Evolutionary conservation across 2,329 filamentous ascomycete genomes (phyloP), one percentile per base, ranked within the genome.

Genomic region (Sordariomycetes sp.): DNA sequence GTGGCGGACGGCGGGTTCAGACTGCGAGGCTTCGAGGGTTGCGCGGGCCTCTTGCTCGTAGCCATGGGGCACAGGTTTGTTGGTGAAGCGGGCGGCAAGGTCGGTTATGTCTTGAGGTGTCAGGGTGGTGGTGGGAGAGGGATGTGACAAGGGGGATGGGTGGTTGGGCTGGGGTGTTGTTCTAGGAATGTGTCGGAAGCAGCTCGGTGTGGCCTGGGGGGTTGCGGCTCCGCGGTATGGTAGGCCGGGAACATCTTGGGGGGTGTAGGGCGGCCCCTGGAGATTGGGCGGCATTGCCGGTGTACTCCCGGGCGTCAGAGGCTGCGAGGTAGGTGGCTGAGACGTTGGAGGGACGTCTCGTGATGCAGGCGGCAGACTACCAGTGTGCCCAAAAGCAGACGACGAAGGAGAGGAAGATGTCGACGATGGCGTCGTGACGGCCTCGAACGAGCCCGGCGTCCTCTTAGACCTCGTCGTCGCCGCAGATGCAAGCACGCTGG

Each of bases 21-120:
- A 69, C 59, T 69, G 57, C 59, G 66, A 70, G 56, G 72, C 67
- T 63, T 68, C 65, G 1, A 74, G 68, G 20, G 73, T 60, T 61
- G 73, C 64, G 25, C 62, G 66, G n/a, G 72, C 72, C 62, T 74
- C 72, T 58, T 68, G 62, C 20, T 66, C 63, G 58, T 69, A 74
- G 61, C 58, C 64, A 35, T 69, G 62, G 57, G 73, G 70, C 28
- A 73, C 65, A 45, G 71, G 72, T 54, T 74, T 74, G 55, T 67
- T 73, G 20, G 72, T 74, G 61, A 74, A 72, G 60, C 65, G 70
- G 36, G 65, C 70, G 53, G 66, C 67, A 53, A 74, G 69, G 39
- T 69, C 63, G 24, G 62, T 56, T 59, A 70, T 66, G 6, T 71
- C 67, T 53, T 67, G 52, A 51, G 62, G 59, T 39, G 61, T n/a